Conservation (phyloP, 768 basidiomycete genomes). For the Trichaptum fuscoviolaceum region DNA sequence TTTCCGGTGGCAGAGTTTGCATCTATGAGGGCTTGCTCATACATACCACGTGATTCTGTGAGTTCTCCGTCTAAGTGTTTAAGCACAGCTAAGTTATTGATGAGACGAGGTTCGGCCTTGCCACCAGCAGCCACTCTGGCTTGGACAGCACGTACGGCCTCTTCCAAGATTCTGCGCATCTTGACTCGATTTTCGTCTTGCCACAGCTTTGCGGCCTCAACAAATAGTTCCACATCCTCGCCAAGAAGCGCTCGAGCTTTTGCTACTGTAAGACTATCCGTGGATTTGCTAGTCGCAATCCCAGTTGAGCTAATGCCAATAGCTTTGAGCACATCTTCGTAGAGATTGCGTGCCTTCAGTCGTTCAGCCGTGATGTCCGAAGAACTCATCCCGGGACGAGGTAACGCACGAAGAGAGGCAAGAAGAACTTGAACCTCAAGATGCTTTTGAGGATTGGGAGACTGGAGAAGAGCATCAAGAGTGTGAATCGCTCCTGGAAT, state of each 20-base stretch:
- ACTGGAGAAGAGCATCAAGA: conserved; percentile 69
- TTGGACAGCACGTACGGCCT: conserved; percentile 64
- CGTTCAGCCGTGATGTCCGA: conserved; percentile 71
- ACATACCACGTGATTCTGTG: conserved; percentile 53
- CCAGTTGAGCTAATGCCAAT: conserved; percentile 45
- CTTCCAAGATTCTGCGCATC: conserved; percentile 64
- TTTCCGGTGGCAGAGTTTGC: conserved; percentile 42
- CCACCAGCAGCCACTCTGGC: conserved; percentile 26
- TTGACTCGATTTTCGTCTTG: conserved; percentile 74
- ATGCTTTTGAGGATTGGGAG: conserved; percentile 58
- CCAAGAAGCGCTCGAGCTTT: conserved; percentile 36
- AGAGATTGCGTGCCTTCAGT: conserved; percentile 70
- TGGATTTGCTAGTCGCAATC: conserved; percentile 17
- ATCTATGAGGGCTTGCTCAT: conserved; percentile 68
- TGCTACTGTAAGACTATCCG: neutral
- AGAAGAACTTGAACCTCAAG: conserved; percentile 86
- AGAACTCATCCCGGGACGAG: conserved; percentile 72
- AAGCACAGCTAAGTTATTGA: conserved; percentile 79
- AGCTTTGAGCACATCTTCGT: conserved; percentile 67
- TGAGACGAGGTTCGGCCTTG: conserved; percentile 56
- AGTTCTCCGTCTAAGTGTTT: conserved; percentile 63
- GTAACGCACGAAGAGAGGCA: conserved; percentile 80
- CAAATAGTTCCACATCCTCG: conserved; percentile 82
- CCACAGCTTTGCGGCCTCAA: conserved; percentile 90
- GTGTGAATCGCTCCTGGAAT: conserved; percentile 81